phyloP scores from a whole-genome alignment of 208 protist species.

The Naegleria lovaniensis region DNA sequence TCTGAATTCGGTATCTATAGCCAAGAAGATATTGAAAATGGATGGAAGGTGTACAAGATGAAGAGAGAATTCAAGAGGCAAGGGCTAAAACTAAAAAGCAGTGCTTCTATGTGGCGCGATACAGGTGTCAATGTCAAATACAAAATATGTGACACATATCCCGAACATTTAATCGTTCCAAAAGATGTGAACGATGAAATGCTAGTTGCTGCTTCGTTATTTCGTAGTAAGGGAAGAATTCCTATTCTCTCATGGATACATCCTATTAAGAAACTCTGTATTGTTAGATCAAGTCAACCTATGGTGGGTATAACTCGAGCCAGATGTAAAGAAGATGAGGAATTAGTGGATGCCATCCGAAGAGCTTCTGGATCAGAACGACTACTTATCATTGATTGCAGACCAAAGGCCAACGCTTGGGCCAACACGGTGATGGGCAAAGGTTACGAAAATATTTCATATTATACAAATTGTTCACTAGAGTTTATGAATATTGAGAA shows the following conservation, averaged over 20 bases:
- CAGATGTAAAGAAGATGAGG: conserved; percentile 39
- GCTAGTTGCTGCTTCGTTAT: conserved; percentile 39
- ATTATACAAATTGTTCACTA: conserved; percentile 45
- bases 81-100: not conserved
- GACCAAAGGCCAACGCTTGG: conserved; percentile 46
- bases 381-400: conserved; percentile 54
- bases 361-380: not conserved
- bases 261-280: conserved; percentile 38
- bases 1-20: not conserved
- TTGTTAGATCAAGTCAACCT: conserved; percentile 67
- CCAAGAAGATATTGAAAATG: not conserved
- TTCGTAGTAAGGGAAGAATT: conserved; percentile 58
- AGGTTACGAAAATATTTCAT: conserved; percentile 52
- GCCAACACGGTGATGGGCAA: conserved; percentile 53
- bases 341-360: conserved; percentile 16
- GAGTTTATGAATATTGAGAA: conserved; percentile 59
- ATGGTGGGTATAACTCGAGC: conserved; percentile 46
- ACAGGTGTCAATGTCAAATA: conserved; percentile 35
- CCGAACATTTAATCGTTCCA: conserved; percentile 48
- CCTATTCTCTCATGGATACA: conserved; percentile 64
- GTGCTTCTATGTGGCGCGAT: not conserved
- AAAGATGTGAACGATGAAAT: conserved; percentile 31
- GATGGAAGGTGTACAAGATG: not conserved
- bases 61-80: not conserved
- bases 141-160: conserved; percentile 59